Evolutionary conservation across 2,329 filamentous ascomycete species (phyloP), one percentile per base, ranked within the genome.

Genomic region (Phoma sp.): DNA sequence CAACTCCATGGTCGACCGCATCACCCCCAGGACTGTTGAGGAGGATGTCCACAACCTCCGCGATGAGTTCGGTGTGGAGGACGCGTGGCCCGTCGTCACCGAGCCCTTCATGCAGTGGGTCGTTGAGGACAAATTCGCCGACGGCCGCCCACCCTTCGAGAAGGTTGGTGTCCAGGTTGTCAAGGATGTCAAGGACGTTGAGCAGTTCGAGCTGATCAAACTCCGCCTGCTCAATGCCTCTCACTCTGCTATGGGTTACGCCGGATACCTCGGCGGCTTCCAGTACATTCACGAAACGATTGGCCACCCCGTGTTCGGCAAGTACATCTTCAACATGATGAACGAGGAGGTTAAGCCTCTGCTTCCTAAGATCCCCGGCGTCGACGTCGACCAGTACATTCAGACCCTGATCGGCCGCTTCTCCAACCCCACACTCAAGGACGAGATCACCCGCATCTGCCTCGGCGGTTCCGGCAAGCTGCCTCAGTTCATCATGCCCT

Each of bases 1-100:
- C 49, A 70, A 70, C 63, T 66, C 63, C 46, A 70, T 70, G 67
- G 67, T 70, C 6, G 67, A 70, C 60, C 61, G 67, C n/a, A 70
- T 70, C 44, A 70, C 67, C 17, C 67, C 67, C 24, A 57, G 65
- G 31, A 70, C 67, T 31, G 58, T 59, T 13, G 64, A 67, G 9
- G 60, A 57, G 31, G 65, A 70, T 57, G 65, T 63, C 37, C 17
- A 44, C 47, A 57, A 44, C 45, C 58, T 70, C 29, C 60, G 63
- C 38, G 46, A 63, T 27, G 55, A 67, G 19, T 70, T 70, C 8
- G 64, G 65, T 22, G 55, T 70, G 17, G 59, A 66, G 44, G 67
- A 70, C 27, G 45, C 61, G 12, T 70, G 67, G 67, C 67, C 67
- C 19, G 67, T 70, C 13, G 67, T 70, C 40, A 70, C 67, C 5